Percentiles rank a stretch among this genome's conserved stretches.
Evolutionary conservation across 495 filamentous ascomycete genomes (phyloP).

Genomic region (Aspergillus bridgeri): DNA sequence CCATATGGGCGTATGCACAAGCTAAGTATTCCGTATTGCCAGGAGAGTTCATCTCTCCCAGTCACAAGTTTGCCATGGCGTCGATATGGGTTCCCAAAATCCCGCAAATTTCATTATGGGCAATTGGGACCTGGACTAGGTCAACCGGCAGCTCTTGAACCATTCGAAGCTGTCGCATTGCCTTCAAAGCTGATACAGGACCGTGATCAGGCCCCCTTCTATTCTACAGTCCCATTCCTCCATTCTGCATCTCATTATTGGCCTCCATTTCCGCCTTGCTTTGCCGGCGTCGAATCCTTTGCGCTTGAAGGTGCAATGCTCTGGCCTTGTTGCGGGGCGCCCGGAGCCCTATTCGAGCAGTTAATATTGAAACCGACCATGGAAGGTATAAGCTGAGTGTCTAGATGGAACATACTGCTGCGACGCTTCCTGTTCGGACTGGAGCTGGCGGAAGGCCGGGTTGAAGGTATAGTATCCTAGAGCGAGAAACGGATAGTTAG

Average conservation of each 20-base stretch:
- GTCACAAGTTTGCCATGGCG: too few species aligned
- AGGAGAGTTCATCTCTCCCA: too few species aligned
- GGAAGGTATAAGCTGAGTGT: neutral
- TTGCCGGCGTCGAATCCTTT: neutral
- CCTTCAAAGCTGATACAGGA: too few species aligned
- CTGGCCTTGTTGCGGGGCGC: neutral
- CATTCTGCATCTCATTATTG: neutral
- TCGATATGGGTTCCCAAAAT: too few species aligned
- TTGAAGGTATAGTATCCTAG: constrained; percentile 34
- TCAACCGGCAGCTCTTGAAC: too few species aligned
- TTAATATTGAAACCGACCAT: neutral
- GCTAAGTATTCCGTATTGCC: too few species aligned
- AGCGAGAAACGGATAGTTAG: constrained; percentile 4
- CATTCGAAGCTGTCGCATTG: too few species aligned
- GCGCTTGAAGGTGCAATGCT: neutral
- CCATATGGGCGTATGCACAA: too few species aligned
- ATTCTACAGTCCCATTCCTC: neutral
- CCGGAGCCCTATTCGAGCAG: neutral
- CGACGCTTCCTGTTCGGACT: constrained; percentile 1
- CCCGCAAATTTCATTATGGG: too few species aligned
- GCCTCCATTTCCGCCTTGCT: neutral
- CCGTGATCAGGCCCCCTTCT: too few species aligned
- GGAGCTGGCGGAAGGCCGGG: constrained; percentile 19
- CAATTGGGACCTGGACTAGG: too few species aligned
- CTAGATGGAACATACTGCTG: constrained; percentile 9